Base-by-base conservation (phyloP, 2,329 filamentous ascomycete species). In the Zopfia rhizophila region DNA sequence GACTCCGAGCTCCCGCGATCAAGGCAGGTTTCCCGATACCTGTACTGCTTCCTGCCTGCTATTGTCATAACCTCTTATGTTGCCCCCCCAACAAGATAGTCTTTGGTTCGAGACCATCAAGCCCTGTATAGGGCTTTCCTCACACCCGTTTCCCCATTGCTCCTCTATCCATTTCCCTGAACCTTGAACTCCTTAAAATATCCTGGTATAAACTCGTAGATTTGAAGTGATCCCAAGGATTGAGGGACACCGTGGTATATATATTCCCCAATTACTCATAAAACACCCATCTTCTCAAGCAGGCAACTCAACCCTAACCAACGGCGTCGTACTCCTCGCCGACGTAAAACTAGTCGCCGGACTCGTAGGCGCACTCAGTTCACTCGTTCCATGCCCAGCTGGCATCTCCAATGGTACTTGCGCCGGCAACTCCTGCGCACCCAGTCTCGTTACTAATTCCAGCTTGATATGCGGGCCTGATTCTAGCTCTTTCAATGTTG, bases 401-500 rank as follows among this genome's bases (percentile, higher is more conserved):
- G 41, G 40, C 31, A 48, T 11, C 31, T 56, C 47, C 3, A 38
- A 7, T 7, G 45, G 36, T 23, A 32, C 16, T 16, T 13, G 12
- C 11, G 12, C 31, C 2, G 39, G 24, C 21, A 60, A 23, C 23
- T 60, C 57, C 12, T 47, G 48, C 14, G n/a, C 18, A 18, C 11
- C 17, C 5, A 24, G 23, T 12, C 14, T 35, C 13, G 18, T 35
- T 13, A 28, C 42, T 19, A 60, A 21, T 30, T 58, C 56, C 11
- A 55, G 38, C 5, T 28, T 25, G 10, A 35, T 33, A 7, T 19
- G 21, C 6, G 47, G 44, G 17, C n/a, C n/a, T n/a, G 44, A 48
- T 13, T 53, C 37, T 25, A 52, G 12, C 14, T 57, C 55, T 31
- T 55, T 45, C n/a, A 45, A 38, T n/a, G 38, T 18, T 7, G 53